Base-by-base conservation (phyloP, 140 eudicot genomes). In the Bidens hawaiensis region DNA sequence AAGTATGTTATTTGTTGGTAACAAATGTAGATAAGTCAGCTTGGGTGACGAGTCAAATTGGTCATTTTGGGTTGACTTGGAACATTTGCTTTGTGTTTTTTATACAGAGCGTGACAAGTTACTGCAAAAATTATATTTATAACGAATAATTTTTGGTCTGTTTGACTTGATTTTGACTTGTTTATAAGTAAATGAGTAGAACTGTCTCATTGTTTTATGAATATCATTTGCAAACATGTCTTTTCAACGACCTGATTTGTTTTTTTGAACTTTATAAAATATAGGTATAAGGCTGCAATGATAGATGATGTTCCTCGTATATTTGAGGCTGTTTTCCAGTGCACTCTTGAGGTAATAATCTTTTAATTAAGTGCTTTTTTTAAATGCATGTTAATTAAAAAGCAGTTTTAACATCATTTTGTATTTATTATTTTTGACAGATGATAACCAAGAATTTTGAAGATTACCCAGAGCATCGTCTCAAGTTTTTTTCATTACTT, bases 381-480 rank as follows among this genome's bases (percentile, higher is more conserved):
- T 26, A 38, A 21, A 22, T 3, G 2, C 16, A 15, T 30, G 45
- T 1, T 14, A 1, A 58, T 9, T 31, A 23, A 59, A 2, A 5
- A 26, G 66, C 50, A 69, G 58, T 10, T 10, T 22, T 31, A 48
- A 46, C 64, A 31, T 24, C 5, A n/a, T 22, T 46, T 2, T 30
- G 1, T 46, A 0, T 33, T 16, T 31, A 13, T 43, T 67, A 16
- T 22, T 46, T 69, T 36, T 28, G 27, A 36, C 85, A 94, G 99
- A 94, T 94, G 99, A 94, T 94, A 22, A 94, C 99, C 18, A 94
- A 88, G 77, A 94, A 94, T 65, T 94, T 94, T 47, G 99, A 94
- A 76, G 99, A 94, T 77, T 94, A 94, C 76, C 99, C 97, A 6
- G 99, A 94, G 78, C 97, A 94, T 70, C 83, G 99, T 25, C 89